Evolutionary conservation across 441 rosid species (phyloP).

Genomic region (Dalechampia spathulata): DNA sequence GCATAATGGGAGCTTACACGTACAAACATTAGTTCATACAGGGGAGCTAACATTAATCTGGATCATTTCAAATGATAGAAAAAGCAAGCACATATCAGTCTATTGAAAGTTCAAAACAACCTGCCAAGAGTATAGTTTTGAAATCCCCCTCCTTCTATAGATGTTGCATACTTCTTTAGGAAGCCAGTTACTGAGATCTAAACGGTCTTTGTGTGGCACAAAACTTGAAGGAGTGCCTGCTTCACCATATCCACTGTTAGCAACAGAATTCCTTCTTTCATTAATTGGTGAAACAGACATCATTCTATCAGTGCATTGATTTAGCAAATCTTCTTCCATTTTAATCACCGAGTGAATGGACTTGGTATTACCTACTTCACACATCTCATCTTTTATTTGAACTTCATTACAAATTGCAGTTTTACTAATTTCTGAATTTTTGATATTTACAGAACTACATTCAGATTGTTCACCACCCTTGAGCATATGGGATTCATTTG

Average conservation of each 20-base stretch:
- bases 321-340: constrained; percentile 23
- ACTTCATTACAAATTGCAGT: constrained; percentile 13
- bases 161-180: constrained; percentile 69
- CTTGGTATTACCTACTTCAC: constrained; percentile 20
- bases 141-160: constrained; percentile 78
- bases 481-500: constrained; percentile 16
- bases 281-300: constrained; percentile 26
- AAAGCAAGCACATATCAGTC: constrained; percentile 1
- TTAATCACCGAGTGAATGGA: constrained; percentile 21
- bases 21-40: background rate
- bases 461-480: constrained; percentile 33
- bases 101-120: constrained; percentile 32
- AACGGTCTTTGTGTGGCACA: constrained; percentile 35
- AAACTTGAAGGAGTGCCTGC: constrained; percentile 66
- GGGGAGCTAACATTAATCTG: background rate
- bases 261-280: constrained; percentile 27
- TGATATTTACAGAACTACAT: constrained; percentile 27
- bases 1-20: background rate
- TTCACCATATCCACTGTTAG: constrained; percentile 37
- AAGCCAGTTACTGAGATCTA: constrained; percentile 76
- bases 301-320: constrained; percentile 25
- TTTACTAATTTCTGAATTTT: constrained; percentile 23
- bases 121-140: constrained; percentile 92
- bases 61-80: constrained; percentile 10
- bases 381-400: constrained; percentile 27